Percentiles rank a stretch among this genome's conserved stretches.
Conservation (phyloP, 139 green algal species). For the Tetradesmus lagerheimii region DNA sequence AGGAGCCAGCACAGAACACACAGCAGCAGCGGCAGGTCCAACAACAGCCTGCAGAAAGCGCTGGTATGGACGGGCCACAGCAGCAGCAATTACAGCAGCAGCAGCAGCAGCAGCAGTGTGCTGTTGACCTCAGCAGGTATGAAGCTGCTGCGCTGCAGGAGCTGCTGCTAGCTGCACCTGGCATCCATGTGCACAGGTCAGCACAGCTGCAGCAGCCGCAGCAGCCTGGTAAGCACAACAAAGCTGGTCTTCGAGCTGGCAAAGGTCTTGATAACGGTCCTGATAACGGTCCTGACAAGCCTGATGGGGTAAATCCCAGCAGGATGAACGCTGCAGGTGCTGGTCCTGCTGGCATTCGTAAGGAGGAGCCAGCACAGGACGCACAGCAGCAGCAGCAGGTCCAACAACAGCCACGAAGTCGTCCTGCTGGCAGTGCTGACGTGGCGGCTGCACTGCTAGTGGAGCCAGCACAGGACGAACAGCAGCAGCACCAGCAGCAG, state of each 20-base stretch:
- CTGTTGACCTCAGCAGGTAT: neutral
- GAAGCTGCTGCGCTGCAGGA: neutral
- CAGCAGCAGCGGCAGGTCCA: conserved; percentile 12
- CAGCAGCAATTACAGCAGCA: neutral
- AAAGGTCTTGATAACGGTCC: neutral
- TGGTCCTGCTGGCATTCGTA: no score
- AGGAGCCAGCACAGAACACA: neutral
- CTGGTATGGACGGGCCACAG: no score
- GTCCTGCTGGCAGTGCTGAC: neutral
- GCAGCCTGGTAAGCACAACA: no score
- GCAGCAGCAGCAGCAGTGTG: neutral
- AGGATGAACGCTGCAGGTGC: neutral
- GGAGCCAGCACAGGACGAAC: neutral
- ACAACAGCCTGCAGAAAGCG: no score
- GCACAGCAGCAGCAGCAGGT: neutral
- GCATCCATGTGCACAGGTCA: neutral
- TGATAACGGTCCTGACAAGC: neutral
- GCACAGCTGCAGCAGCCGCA: neutral
- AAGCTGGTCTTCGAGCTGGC: neutral
- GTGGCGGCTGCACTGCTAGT: neutral
- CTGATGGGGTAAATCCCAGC: neutral
- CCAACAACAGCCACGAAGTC: no score
- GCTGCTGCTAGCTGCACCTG: neutral
- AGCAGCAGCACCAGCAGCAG: neutral
- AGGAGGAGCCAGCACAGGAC: neutral